Evolutionary conservation across 495 filamentous ascomycete species (phyloP), one percentile per base, ranked within the genome.

Genomic region (Echria macrotheca): DNA sequence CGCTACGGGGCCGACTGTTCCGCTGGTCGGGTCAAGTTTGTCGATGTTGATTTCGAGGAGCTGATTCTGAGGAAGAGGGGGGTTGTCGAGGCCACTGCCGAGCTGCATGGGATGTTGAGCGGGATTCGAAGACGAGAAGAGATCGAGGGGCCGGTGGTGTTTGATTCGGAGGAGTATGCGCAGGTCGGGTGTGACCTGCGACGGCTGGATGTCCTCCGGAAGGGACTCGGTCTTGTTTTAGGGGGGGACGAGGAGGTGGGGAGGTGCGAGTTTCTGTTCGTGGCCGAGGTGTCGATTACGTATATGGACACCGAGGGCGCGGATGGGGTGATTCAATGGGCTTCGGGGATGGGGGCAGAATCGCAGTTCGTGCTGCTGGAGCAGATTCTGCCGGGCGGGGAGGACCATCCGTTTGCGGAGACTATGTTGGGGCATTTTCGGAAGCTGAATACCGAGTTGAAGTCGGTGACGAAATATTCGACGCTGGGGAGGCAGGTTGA

Each of bases 381-480:
- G 61, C 89, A 96, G 61, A 84, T 85, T 49, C 74, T 95, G 12
- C 91, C 91, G 0, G 79, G 84, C 45, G 87, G 89, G 1, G 67
- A 73, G 2, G 65, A 79, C 14, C 85, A 95, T 65, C 91, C 90
- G 0, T 96, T 96, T 72, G 87, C 90, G 10, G 66, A 76, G 40
- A 94, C 87, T 12, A 96, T 96, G 91, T 73, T 94, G 38, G 74
- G 73, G 28, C 88, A 95, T 67, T 96, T 93, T 56, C 64, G 83
- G 6, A 91, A 91, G 58, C 68, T 93, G 5, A 79, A 80, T 29
- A 91, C 89, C 3, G 86, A 86, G 0, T 65, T 95, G 7, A 80
- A 82, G 54, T 84, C 83, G 1, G 78, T 93, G 28, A 68, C 78
- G 39, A 69, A 70, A n/a, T 94, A 91, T 65, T 85, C 83, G 0